phyloP scores from a whole-genome alignment of 1,139 yeast genomes.

The Kurtzmaniella natalensis region DNA sequence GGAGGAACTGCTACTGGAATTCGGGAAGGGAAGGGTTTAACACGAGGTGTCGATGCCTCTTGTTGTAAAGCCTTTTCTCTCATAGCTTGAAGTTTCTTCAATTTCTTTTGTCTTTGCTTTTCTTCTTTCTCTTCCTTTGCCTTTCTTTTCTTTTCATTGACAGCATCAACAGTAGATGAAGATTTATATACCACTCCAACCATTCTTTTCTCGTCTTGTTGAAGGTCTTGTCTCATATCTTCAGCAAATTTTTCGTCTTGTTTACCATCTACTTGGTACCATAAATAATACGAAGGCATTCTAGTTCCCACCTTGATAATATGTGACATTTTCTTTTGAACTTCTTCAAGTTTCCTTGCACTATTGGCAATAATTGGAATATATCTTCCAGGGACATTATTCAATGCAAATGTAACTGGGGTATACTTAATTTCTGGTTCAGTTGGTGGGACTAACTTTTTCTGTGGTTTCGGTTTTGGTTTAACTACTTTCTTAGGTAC shows the following conservation, averaged over 20 bases:
- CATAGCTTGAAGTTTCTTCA: slow-evolving; percentile 8
- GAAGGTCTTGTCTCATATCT: slow-evolving; percentile 35
- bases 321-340: slow-evolving; percentile 56
- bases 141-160: slow-evolving; percentile 28
- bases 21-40: not conserved
- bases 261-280: slow-evolving; percentile 84
- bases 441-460: slow-evolving; percentile 23
- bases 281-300: slow-evolving; percentile 58
- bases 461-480: slow-evolving; percentile 19
- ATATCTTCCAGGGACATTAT: slow-evolving; percentile 60
- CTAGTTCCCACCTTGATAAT: slow-evolving; percentile 60
- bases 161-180: slow-evolving; percentile 10
- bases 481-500: slow-evolving; percentile 13
- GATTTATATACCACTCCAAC: slow-evolving; percentile 26
- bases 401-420: slow-evolving; percentile 60
- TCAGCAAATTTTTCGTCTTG: slow-evolving; percentile 61
- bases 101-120: slow-evolving; percentile 14
- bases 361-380: slow-evolving; percentile 70
- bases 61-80: slow-evolving; percentile 5
- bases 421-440: slow-evolving; percentile 48
- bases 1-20: slow-evolving; percentile 2
- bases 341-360: slow-evolving; percentile 53
- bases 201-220: slow-evolving; percentile 41
- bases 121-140: slow-evolving; percentile 20
- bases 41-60: not conserved